A percentile compares a stretch with the other conserved stretches of the same genome.
phyloP scores from a whole-genome alignment of 2,329 filamentous ascomycete species.

The Ascochyta koolunga region DNA sequence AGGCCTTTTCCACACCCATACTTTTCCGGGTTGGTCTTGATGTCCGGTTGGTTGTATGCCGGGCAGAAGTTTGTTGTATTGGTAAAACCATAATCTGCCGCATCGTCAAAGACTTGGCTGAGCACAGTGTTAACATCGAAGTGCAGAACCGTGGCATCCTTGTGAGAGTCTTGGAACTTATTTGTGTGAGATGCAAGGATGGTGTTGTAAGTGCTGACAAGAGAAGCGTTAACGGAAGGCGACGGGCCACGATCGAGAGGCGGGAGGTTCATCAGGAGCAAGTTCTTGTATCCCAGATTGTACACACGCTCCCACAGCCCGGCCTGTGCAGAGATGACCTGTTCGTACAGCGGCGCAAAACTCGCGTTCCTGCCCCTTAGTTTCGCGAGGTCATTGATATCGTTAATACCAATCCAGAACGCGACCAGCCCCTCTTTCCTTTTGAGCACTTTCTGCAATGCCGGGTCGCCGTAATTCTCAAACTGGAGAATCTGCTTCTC shows the following conservation, averaged over 20 bases:
- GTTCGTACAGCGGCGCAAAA: slow-evolving; percentile 55
- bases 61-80: slow-evolving; percentile 56
- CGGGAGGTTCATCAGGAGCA: not conserved
- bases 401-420: slow-evolving; percentile 64
- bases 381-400: slow-evolving; percentile 58
- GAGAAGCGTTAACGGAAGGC: slow-evolving; percentile 54
- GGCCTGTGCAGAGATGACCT: slow-evolving; percentile 52
- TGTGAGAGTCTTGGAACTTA: slow-evolving; percentile 42
- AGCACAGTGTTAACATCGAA: slow-evolving; percentile 55
- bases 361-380: slow-evolving; percentile 46
- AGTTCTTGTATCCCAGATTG: not conserved
- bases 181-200: slow-evolving; percentile 46
- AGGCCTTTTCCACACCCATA: slow-evolving; percentile 55
- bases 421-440: slow-evolving; percentile 54
- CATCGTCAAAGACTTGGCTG: slow-evolving; percentile 52
- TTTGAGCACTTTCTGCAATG: slow-evolving; percentile 43
- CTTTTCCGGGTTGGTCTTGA: slow-evolving; percentile 49
- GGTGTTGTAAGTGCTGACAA: slow-evolving; percentile 55
- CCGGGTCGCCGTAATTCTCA: slow-evolving; percentile 52
- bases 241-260: slow-evolving; percentile 15
- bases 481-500: slow-evolving; percentile 60
- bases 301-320: slow-evolving; percentile 51
- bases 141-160: slow-evolving; percentile 47
- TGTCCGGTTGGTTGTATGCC: slow-evolving; percentile 55
- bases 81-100: slow-evolving; percentile 50